phyloP scores from a whole-genome alignment of 169 alveolate genomes.

The Plasmodium inui region DNA sequence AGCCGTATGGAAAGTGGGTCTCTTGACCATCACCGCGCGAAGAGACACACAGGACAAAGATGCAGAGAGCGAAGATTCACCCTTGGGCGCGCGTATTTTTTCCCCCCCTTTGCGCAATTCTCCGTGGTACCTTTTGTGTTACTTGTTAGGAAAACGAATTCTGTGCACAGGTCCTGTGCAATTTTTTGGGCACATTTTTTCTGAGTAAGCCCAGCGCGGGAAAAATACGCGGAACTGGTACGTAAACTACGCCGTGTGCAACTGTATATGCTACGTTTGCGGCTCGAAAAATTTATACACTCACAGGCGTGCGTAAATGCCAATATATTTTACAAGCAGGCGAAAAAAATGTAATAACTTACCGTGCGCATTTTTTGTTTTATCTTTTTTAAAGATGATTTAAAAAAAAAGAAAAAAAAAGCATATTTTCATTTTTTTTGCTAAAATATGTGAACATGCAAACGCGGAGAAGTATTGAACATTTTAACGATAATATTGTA shows the following conservation, averaged over 20 bases:
- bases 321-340: not conserved
- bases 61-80: not conserved
- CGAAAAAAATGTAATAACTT: not conserved
- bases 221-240: not conserved
- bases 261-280: not conserved
- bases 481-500: not conserved
- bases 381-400: not conserved
- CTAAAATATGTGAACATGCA: not conserved
- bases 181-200: not conserved
- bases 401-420: not conserved
- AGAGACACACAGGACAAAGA: not conserved
- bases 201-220: not conserved
- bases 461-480: not conserved
- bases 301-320: not conserved
- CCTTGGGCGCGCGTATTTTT: not conserved
- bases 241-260: not conserved
- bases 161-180: not conserved
- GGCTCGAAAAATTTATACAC: not conserved
- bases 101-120: not conserved
- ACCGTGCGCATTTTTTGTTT: not conserved
- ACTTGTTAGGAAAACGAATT: not conserved
- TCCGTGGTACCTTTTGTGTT: not conserved
- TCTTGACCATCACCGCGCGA: not conserved
- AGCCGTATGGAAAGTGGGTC: not conserved
- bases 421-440: not conserved